Base-by-base conservation (phyloP, 1,284 basidiomycete species). In the Malassezia japonica region DNA sequence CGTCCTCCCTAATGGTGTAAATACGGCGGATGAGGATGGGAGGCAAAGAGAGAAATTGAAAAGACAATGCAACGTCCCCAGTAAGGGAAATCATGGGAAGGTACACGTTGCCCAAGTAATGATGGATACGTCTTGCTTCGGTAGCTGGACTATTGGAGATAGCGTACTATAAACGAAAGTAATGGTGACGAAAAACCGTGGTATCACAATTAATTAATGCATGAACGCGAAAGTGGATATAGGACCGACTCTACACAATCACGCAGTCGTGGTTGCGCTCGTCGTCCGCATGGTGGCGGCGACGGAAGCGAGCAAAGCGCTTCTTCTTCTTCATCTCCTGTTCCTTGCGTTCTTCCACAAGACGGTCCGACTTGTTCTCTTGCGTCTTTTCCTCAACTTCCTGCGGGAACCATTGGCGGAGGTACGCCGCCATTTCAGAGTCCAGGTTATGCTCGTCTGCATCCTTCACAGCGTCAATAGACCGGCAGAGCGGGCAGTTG, bases 341-440 rank as follows among this genome's bases (percentile, higher is more conserved):
- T 21, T 84, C 83, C 52, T 78, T 74, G 20, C 85, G 66, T 61
- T 86, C 79, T 72, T 92, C 88, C 46, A 79, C 75, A 0, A 80
- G 78, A 0, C 84, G 81, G 67, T 94, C 90, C 37, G 75, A 77
- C 68, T 87, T 83, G 70, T 91, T 91, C 63, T 82, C 79, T 55
- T 79, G 79, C 38, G 83, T 76, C 73, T 95, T 94, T 63, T 79
- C 79, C 59, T 78, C 80, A 15, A 88, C 79, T 72, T 95, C 91
- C 8, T 81, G 72, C 0, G 91, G 89, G 74, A 96, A 95, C 88
- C 89, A 95, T 55, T 85, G 83, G 57, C 84, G 80, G 82, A 95
- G 86, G 64, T 89, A 91, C 60, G 85, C 83, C 45, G 86, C 77
- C 37, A 87, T 74, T 1, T 82, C 85, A 77, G 80, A 82, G 65